Percentiles rank a stretch among this genome's conserved stretches.
Evolutionary conservation across 805 yeast genomes (phyloP).

Genomic region (Metschnikowia reukaufii): DNA sequence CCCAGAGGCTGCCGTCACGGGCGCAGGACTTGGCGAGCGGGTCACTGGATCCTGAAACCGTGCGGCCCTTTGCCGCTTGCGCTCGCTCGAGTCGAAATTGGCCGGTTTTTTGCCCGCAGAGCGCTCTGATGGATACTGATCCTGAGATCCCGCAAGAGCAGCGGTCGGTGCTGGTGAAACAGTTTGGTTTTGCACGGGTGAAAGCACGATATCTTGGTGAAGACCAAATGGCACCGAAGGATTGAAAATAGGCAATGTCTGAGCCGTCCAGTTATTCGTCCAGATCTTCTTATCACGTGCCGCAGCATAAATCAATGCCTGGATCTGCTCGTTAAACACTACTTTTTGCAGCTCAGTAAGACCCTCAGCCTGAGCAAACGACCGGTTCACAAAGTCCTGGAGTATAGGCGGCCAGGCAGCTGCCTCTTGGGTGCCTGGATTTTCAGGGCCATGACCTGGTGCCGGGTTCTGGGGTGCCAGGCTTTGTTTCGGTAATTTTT

Average conservation of each 20-base stretch:
- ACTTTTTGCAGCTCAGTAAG: conserved; percentile 36
- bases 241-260: conserved; percentile 48
- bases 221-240: conserved; percentile 10
- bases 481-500: neutral
- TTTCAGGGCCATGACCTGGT: neutral
- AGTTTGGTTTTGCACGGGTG: too few species aligned
- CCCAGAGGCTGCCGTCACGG: neutral
- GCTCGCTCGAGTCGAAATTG: conserved; percentile 29
- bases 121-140: neutral
- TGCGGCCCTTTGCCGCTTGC: conserved; percentile 45
- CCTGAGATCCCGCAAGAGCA: neutral
- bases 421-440: neutral
- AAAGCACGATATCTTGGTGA: conserved; percentile 17
- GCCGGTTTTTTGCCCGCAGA: neutral
- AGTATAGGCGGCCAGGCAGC: conserved; percentile 55
- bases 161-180: neutral
- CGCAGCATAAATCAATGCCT: conserved; percentile 49
- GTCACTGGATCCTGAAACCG: conserved; percentile 39
- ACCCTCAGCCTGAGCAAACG: conserved; percentile 42
- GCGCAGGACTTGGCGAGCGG: neutral
- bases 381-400: conserved; percentile 48
- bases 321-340: conserved; percentile 50
- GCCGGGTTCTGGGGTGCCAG: neutral
- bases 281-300: conserved; percentile 43
- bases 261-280: conserved; percentile 54